Evolutionary conservation across 495 filamentous ascomycete species (phyloP), one percentile per base, ranked within the genome.

Genomic region (Penicillium cinerascens): DNA sequence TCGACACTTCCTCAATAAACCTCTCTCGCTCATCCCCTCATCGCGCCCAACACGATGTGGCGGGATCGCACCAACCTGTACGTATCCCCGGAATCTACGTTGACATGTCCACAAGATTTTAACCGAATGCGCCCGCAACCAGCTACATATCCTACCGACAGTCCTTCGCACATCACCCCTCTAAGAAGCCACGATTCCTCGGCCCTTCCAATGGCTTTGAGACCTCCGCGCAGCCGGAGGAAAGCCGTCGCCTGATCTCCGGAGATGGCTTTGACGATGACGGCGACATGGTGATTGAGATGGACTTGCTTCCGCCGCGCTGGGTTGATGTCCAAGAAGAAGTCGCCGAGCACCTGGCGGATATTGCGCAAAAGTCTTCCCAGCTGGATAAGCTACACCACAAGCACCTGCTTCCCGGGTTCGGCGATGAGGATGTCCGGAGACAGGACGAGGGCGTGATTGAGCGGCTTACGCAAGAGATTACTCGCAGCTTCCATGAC

Each of bases 141-240:
- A 97, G 93, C 65, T 98, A 92, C 71, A 95, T 98, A 67, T 97
- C 93, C 64, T 98, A 97, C 77, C 91, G 93, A 51, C 93, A 97
- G 74, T 97, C 92, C 53, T 97, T 97, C 70, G 83, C 91, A 57
- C 93, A 97, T 72, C 91, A 96, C 66, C 93, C 92, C 42, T 79
- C 88, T 44, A 91, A 95, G 74, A 90, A 88, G 70, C 80, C 85
- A 49, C 83, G 83, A 46, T 88, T 87, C 73, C 74, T 78, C 49
- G 77, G 79, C 22, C 68, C 83, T 33, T 76, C 79, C 66, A 90
- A 91, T 82, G 87, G 87, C 75, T 90, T 89, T 75, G 85, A 77
- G 68, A 62, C 68, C 56, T 70, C 65, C 58, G 79, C 78, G 48
- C 79, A 87, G 22, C 76, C 81, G 18, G 83, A 88, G 59, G 92